Conservation (phyloP, 108 stramenopile genomes). For the Epipyxis sp. region DNA sequence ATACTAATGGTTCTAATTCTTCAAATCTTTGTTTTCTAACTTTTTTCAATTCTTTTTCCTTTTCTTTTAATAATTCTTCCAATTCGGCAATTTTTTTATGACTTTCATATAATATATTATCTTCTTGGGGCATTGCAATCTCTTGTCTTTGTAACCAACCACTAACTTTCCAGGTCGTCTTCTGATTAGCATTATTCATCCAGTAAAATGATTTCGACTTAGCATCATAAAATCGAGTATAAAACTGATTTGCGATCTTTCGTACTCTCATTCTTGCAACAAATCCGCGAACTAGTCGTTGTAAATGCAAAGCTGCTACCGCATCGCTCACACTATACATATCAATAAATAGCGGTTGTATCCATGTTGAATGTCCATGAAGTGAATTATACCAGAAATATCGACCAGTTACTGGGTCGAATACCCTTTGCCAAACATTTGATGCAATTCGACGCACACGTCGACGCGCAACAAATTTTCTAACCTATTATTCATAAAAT, state of each 20-base stretch:
- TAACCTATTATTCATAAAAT: background rate
- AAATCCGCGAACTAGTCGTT: conserved; percentile 30
- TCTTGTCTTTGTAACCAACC: conserved; percentile 2
- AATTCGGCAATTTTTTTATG: conserved; percentile 1
- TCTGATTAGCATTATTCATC: conserved; percentile 4
- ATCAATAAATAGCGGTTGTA: conserved; percentile 14
- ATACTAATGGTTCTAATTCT: conserved; percentile 23
- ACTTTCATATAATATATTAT: background rate
- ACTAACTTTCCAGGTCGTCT: background rate
- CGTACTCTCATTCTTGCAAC: background rate
- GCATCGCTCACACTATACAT: conserved; percentile 27
- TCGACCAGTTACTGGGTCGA: conserved; percentile 18
- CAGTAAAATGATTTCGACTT: conserved; percentile 14
- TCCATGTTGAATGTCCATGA: conserved; percentile 32
- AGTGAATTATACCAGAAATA: conserved; percentile 35
- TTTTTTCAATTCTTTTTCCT: conserved; percentile 31
- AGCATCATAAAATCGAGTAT: conserved; percentile 9
- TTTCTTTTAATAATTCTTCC: background rate
- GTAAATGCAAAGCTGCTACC: background rate
- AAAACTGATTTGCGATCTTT: conserved; percentile 1
- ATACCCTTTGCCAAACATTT: conserved; percentile 20
- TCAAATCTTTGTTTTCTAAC: conserved; percentile 5
- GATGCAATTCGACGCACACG: background rate
- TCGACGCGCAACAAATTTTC: conserved; percentile 1
- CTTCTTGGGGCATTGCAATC: conserved; percentile 23